A percentile compares a stretch with the other conserved stretches of the same genome.
Conservation (phyloP, 1,284 basidiomycete genomes). For the Heterobasidion occidentale region DNA sequence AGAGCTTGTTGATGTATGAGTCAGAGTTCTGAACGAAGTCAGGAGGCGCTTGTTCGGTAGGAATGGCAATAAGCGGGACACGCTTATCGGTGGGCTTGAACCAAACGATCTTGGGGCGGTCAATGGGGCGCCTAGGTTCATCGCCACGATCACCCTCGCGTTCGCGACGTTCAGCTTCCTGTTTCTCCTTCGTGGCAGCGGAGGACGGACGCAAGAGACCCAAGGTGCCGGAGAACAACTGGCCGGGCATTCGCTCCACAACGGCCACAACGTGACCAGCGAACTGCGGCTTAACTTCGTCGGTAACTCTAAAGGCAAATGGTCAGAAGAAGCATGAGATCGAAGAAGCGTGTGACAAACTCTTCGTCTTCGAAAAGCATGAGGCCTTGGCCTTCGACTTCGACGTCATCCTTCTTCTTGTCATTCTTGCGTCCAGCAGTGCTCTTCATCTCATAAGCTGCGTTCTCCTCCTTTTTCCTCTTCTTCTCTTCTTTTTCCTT, state of each 20-base stretch:
- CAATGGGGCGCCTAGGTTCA: slow-evolving; percentile 71
- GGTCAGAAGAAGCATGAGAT: slow-evolving; percentile 11
- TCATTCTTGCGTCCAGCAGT: slow-evolving; percentile 83
- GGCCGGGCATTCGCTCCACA: slow-evolving; percentile 97
- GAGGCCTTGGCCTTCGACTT: slow-evolving; percentile 97
- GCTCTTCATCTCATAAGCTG: slow-evolving; percentile 79
- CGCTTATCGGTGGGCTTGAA: slow-evolving; percentile 99
- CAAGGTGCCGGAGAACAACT: slow-evolving; percentile 95
- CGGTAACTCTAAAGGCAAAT: slow-evolving; percentile 65
- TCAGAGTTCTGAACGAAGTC: slow-evolving; percentile 97
- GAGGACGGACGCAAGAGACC: slow-evolving; percentile 94
- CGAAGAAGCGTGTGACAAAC: slow-evolving; percentile 28
- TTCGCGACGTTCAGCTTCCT: slow-evolving; percentile 95
- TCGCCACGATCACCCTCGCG: slow-evolving; percentile 89
- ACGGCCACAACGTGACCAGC: slow-evolving; percentile 98
- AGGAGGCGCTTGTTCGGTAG: slow-evolving; percentile 95
- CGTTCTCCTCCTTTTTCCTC: slow-evolving; percentile 98
- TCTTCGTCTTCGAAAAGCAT: slow-evolving; percentile 97
- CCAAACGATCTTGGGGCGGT: slow-evolving; percentile 99
- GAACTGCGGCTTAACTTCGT: slow-evolving; percentile 92
- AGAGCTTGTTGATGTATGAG: slow-evolving; percentile 83
- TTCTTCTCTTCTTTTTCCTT: slow-evolving; percentile 99
- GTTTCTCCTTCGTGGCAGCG: slow-evolving; percentile 98
- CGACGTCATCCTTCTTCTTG: slow-evolving; percentile 99
- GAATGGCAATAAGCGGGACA: slow-evolving; percentile 97